Conservation (phyloP, 164 flowering plant genomes). For the Paratinospora sagittata region DNA sequence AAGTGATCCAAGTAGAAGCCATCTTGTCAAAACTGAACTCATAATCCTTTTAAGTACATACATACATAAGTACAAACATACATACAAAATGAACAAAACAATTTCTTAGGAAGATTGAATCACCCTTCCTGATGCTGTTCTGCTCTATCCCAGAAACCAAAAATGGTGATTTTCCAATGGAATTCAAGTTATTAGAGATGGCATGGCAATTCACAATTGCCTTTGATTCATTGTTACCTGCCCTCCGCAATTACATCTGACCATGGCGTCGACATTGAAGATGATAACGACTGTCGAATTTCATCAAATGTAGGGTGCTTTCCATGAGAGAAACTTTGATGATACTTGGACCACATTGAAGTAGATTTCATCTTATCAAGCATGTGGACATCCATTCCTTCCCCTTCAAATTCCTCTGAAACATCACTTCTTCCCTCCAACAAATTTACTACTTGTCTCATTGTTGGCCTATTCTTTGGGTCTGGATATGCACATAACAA, state of each 20-base stretch:
- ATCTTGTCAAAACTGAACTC: not conserved
- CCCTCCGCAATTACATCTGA: slow-evolving; percentile 30
- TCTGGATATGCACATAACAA: slow-evolving; percentile 52
- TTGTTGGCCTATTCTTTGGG: slow-evolving; percentile 41
- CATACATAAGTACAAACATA: not conserved
- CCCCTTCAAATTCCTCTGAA: slow-evolving; percentile 20
- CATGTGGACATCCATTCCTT: slow-evolving; percentile 34
- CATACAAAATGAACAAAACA: not conserved
- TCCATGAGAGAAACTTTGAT: slow-evolving; percentile 2
- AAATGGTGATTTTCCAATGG: not conserved
- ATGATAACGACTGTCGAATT: slow-evolving; percentile 25
- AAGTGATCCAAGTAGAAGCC: no score
- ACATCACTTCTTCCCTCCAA: slow-evolving; percentile 37
- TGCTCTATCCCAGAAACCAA: not conserved
- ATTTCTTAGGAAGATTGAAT: not conserved
- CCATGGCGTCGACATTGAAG: slow-evolving; percentile 35
- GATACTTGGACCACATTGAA: slow-evolving; percentile 25
- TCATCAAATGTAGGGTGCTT: slow-evolving; percentile 39
- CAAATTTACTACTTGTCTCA: slow-evolving; percentile 57
- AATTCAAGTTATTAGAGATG: no score
- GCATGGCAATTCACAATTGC: no score
- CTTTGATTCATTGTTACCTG: slow-evolving; percentile 24
- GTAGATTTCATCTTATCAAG: slow-evolving; percentile 21
- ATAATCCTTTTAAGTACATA: not conserved
- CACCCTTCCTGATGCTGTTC: not conserved